A percentile compares a stretch with the other conserved stretches of the same genome.
Evolutionary conservation across 148 eudicot genomes (phyloP).

Genomic region (Amaranthus cruentus): DNA sequence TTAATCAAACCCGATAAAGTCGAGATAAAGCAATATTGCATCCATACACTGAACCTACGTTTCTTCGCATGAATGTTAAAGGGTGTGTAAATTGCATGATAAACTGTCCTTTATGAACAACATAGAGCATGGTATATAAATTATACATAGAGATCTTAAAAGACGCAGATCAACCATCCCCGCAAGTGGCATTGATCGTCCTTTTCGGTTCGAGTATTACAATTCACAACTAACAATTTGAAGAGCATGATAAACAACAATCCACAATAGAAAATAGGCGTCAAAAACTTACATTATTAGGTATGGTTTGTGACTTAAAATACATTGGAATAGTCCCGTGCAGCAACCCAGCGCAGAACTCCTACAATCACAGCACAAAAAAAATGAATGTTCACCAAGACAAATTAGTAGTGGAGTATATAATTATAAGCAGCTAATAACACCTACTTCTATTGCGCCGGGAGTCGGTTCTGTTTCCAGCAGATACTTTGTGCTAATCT

Average conservation of each 20-base stretch:
- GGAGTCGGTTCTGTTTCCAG: slow-evolving; percentile 66
- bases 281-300: slow-evolving; percentile 65
- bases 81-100: not conserved
- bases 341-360: slow-evolving; percentile 64
- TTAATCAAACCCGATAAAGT: not conserved
- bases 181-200: not conserved
- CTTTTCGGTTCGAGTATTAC: not conserved
- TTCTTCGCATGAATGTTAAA: not conserved
- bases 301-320: slow-evolving; percentile 74
- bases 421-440: not conserved
- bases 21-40: not conserved
- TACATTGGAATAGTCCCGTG: slow-evolving; percentile 48
- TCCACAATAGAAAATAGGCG: not conserved
- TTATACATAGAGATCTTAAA: not conserved
- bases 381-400: not conserved
- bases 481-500: slow-evolving; percentile 69
- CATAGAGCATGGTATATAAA: not conserved
- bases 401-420: not conserved
- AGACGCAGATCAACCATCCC: slow-evolving; percentile 4
- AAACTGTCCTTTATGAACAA: not conserved
- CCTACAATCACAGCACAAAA: slow-evolving; percentile 44
- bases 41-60: not conserved
- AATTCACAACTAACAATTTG: not conserved
- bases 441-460: slow-evolving; percentile 53
- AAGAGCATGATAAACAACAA: not conserved